These are phyloP conservation scores for Leccinum subtestaceum DNA, from an alignment of 768 basidiomycete genomes.

Conservation along the genomic window DNA sequence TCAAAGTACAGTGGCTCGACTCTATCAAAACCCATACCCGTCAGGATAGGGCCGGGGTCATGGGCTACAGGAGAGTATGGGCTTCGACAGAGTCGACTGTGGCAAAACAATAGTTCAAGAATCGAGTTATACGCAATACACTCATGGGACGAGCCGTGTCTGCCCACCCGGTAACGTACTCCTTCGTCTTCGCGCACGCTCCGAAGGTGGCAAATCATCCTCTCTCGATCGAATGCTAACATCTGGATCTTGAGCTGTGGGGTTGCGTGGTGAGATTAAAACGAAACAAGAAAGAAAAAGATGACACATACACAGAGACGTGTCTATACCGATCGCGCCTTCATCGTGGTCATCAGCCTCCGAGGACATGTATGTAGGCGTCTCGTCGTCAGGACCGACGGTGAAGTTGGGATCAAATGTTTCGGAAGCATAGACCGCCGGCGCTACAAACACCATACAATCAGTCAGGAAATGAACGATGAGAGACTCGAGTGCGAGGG, in stretches of 20 bases:
- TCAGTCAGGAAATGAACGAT: not conserved
- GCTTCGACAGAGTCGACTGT: not conserved
- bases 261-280: constrained; percentile 5
- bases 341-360: constrained; percentile 30
- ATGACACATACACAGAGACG: constrained; percentile 17
- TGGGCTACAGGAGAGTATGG: too few species aligned
- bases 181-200: constrained; percentile 56
- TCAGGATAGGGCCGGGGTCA: too few species aligned
- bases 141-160: constrained; percentile 22
- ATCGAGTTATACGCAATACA: not conserved
- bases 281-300: constrained; percentile 4
- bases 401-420: constrained; percentile 40
- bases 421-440: constrained; percentile 75
- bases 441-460: constrained; percentile 40
- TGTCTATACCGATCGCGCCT: constrained; percentile 28
- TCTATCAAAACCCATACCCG: too few species aligned
- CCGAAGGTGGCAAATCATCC: constrained; percentile 64
- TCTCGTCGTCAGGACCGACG: constrained; percentile 11
- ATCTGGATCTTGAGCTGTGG: constrained; percentile 26
- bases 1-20: too few species aligned
- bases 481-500: not conserved
- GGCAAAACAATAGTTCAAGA: not conserved
- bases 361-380: constrained; percentile 19
- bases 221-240: constrained; percentile 34
- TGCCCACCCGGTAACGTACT: constrained; percentile 33